phyloP scores from a whole-genome alignment of 768 basidiomycete species.

The Mrakia gelida region DNA sequence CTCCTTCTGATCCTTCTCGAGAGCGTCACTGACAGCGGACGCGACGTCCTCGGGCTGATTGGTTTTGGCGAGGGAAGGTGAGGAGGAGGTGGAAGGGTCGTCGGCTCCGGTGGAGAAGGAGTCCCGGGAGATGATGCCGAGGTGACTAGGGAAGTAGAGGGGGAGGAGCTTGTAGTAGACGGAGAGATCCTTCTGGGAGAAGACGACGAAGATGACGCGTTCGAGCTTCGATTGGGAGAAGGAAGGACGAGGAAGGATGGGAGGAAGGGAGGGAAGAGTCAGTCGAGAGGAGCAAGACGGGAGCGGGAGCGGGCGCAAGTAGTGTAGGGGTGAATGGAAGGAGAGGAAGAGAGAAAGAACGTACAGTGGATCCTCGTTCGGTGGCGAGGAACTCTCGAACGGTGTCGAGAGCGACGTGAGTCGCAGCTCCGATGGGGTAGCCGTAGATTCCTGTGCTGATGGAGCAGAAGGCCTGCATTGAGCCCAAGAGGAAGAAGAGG shows the following conservation, averaged over 20 bases:
- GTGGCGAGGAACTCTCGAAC: slow-evolving; percentile 25
- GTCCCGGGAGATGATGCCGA: not conserved
- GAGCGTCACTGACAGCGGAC: not conserved
- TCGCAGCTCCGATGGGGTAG: slow-evolving; percentile 45
- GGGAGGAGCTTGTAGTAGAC: slow-evolving; percentile 26
- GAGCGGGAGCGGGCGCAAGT: not conserved
- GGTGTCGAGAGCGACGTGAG: slow-evolving; percentile 42
- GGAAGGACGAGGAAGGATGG: not conserved
- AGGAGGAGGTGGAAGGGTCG: too few species aligned
- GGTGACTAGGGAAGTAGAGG: slow-evolving; percentile 7
- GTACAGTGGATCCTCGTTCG: not conserved
- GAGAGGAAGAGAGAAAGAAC: slow-evolving; percentile 2
- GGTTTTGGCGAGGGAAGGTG: not conserved
- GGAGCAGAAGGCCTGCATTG: slow-evolving; percentile 22
- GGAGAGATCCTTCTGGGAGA: slow-evolving; percentile 14
- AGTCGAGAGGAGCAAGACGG: not conserved
- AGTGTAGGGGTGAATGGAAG: not conserved
- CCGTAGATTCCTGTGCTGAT: slow-evolving; percentile 41
- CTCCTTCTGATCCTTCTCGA: not conserved
- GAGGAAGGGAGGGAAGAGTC: not conserved
- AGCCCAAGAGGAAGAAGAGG: not conserved
- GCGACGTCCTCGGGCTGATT: not conserved
- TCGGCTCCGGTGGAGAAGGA: not conserved
- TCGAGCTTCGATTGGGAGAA: slow-evolving; percentile 8
- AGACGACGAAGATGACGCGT: slow-evolving; percentile 25